phyloP scores from a whole-genome alignment of 1,139 yeast species.

The Insectozyma bohioensis region DNA sequence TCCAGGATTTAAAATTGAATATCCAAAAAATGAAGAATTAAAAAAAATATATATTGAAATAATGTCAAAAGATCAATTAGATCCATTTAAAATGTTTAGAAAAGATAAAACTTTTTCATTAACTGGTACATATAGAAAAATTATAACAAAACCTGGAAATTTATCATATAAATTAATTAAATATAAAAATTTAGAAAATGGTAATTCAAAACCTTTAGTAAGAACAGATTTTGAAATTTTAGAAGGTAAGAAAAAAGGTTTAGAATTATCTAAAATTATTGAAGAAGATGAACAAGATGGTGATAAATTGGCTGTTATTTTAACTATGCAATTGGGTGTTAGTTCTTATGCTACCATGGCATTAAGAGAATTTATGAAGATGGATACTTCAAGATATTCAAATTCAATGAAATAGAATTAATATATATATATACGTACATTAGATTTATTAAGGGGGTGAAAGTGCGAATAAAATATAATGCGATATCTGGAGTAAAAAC shows the following conservation, averaged over 20 bases:
- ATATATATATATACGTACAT: too few relatives aligned
- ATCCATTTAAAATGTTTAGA: conserved; percentile 83
- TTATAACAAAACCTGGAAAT: conserved; percentile 67
- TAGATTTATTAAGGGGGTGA: too few relatives aligned
- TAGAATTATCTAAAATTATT: conserved; percentile 20
- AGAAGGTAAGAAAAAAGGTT: conserved; percentile 33
- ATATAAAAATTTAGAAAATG: conserved; percentile 38
- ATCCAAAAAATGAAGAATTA: conserved; percentile 69
- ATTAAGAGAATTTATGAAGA: conserved; percentile 83
- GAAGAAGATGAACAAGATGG: conserved; percentile 44
- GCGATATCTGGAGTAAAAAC: too few relatives aligned
- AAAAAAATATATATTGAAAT: conserved; percentile 63
- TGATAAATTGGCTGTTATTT: conserved; percentile 63
- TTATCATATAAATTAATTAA: conserved; percentile 64
- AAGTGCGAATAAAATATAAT: too few relatives aligned
- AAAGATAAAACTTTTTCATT: conserved; percentile 85
- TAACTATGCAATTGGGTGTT: conserved; percentile 76
- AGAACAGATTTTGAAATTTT: conserved; percentile 80
- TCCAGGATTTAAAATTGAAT: conserved; percentile 87
- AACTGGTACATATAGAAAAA: conserved; percentile 82
- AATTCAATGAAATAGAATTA: too few relatives aligned
- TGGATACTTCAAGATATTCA: conserved; percentile 63
- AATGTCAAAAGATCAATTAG: conserved; percentile 81
- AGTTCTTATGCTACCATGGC: conserved; percentile 99
- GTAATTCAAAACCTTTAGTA: conserved; percentile 67